Conservation (phyloP, 2,329 filamentous ascomycete genomes). For the Sporothrix euskadiensis region DNA sequence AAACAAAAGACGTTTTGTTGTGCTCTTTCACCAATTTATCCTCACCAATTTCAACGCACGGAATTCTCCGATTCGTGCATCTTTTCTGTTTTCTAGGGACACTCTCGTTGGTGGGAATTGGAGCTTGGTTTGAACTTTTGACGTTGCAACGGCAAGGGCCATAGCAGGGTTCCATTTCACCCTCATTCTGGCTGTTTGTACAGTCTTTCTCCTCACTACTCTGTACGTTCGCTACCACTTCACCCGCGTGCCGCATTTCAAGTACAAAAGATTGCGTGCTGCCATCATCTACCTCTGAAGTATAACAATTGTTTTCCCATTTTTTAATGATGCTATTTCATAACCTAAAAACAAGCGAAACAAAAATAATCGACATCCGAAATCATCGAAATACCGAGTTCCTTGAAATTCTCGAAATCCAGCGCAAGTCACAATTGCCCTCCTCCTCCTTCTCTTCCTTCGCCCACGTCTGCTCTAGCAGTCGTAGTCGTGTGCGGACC, state of each 20-base stretch:
- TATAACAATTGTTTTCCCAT: not conserved
- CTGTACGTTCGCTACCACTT: not conserved
- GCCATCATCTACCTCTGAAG: not conserved
- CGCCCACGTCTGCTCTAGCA: not conserved
- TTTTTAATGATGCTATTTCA: not conserved
- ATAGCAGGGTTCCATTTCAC: not conserved
- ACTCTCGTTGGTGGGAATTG: not conserved
- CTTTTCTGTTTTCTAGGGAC: not conserved
- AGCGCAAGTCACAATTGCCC: too few relatives aligned
- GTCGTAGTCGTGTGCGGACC: constrained; percentile 28
- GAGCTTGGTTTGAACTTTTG: not conserved
- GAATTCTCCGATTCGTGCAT: not conserved
- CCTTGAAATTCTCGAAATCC: not conserved
- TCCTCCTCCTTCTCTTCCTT: not conserved
- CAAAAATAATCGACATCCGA: not conserved
- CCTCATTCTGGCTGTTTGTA: not conserved
- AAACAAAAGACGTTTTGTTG: not conserved
- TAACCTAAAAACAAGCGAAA: not conserved
- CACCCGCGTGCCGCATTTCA: not conserved
- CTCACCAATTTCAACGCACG: not conserved
- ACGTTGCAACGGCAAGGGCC: not conserved
- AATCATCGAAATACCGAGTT: not conserved
- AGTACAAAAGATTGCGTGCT: not conserved
- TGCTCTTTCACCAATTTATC: not conserved
- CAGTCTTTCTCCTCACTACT: not conserved